These are phyloP conservation scores for Aspergillus diversus DNA, from an alignment of 495 filamentous ascomycete species.

Conservation along the genomic window DNA sequence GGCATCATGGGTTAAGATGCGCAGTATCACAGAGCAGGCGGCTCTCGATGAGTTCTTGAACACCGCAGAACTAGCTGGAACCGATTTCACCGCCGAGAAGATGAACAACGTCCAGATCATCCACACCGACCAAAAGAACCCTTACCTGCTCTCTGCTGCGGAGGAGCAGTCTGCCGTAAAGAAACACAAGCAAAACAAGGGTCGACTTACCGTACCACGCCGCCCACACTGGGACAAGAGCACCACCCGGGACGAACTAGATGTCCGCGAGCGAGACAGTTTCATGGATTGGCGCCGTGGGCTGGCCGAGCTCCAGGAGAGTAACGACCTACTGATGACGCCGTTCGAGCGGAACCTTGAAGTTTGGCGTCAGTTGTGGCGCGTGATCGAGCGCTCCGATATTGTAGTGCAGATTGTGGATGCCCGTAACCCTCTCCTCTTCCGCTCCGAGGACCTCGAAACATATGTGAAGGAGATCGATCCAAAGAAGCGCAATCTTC, in stretches of 20 bases:
- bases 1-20: constrained; percentile 76
- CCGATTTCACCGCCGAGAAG: constrained; percentile 98
- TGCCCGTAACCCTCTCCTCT: constrained; percentile 91
- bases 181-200: constrained; percentile 81
- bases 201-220: constrained; percentile 82
- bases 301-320: constrained; percentile 89
- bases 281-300: constrained; percentile 89
- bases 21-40: constrained; percentile 95
- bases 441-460: constrained; percentile 92
- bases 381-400: constrained; percentile 96
- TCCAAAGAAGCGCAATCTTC: constrained; percentile 82
- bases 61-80: constrained; percentile 93
- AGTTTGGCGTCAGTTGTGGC: constrained; percentile 98
- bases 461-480: constrained; percentile 92
- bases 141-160: constrained; percentile 85
- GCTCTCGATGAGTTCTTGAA: constrained; percentile 85
- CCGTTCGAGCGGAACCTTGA: constrained; percentile 98
- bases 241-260: constrained; percentile 83
- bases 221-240: constrained; percentile 83
- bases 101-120: constrained; percentile 99
- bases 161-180: constrained; percentile 77
- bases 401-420: constrained; percentile 98
- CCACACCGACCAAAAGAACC: constrained; percentile 91
- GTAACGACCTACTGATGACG: constrained; percentile 93
- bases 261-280: constrained; percentile 75